phyloP scores from a whole-genome alignment of 305 asterid species.

The Fraxinus albicans region DNA sequence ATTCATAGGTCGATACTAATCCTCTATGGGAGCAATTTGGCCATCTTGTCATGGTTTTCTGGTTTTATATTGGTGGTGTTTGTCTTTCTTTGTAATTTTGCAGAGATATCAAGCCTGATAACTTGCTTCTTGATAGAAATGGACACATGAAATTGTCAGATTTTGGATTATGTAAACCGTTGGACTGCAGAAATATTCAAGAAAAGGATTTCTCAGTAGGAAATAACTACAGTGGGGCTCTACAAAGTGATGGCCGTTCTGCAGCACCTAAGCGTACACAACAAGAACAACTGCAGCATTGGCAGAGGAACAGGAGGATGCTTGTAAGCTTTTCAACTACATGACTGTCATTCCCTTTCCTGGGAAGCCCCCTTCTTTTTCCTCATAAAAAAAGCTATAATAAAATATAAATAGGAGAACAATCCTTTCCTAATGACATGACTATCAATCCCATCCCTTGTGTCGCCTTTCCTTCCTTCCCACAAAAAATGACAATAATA shows the following conservation, averaged over 20 bases:
- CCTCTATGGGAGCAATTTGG: conserved; percentile 8
- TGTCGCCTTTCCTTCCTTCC: background rate
- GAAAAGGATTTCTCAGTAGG: conserved; percentile 80
- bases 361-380: background rate
- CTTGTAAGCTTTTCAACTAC: conserved; percentile 54
- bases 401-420: background rate
- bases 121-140: conserved; percentile 82
- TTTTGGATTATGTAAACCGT: conserved; percentile 89
- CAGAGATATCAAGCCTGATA: conserved; percentile 98
- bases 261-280: conserved; percentile 80
- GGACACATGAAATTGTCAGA: conserved; percentile 94
- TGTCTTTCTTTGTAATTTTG: conserved; percentile 24
- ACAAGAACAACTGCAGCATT: conserved; percentile 88
- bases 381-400: background rate
- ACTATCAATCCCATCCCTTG: background rate
- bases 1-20: conserved; percentile 66
- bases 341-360: background rate
- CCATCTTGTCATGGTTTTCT: conserved; percentile 11
- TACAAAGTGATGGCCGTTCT: conserved; percentile 82
- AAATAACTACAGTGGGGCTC: conserved; percentile 65
- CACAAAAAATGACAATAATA: background rate
- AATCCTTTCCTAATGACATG: background rate
- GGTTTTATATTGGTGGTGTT: background rate
- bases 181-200: conserved; percentile 84
- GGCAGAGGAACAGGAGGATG: conserved; percentile 95